Base-by-base conservation (phyloP, 164 flowering plant species). In the Magnolia officinalis region DNA sequence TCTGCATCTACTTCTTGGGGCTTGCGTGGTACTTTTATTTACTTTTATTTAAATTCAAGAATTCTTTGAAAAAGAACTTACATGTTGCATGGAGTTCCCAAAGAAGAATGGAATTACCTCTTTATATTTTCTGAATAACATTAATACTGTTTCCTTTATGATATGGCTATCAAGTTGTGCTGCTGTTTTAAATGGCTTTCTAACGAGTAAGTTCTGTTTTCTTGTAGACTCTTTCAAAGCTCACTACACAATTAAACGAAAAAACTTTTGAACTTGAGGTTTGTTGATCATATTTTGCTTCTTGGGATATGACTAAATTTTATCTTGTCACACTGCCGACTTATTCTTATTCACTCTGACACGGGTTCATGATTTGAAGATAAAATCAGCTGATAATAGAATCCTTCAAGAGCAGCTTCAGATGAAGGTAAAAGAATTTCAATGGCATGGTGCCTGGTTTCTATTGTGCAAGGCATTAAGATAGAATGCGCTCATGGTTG, bases 181-280 rank as follows among this genome's bases (percentile, higher is more conserved):
- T 55, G 61, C 61, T 55, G 61, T 55, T 55, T 11, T 55, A 55
- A 16, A 55, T 16, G 18, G 8, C 9, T 68, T 68, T 68, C 71
- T 68, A 6, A 68, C 13, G 5, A 19, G 19, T 14, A 29, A 29
- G 29, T 55, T 55, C 23, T 51, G 63, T 24, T 72, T 55, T 72
- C 21, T 64, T 81, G 78, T 76, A 93, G 98, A 88, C 88, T 75
- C 76, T 91, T 50, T 87, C 93, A 71, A 89, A 87, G 86, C 86
- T 93, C 71, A 84, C 91, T 58, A 75, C 88, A 71, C 90, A 91
- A 81, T 85, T 91, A 50, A 92, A 90, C 83, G 94, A 94, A 74
- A 91, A 87, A 72, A 86, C 85, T 24, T 94, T 91, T 79, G 98
- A 94, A 76, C 90, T 91, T 73, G 98, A 94, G 95, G 98, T 94